A percentile compares a stretch with the other conserved stretches of the same genome.
phyloP scores from a whole-genome alignment of 495 filamentous ascomycete species.

The Daldinia bambusicola region DNA sequence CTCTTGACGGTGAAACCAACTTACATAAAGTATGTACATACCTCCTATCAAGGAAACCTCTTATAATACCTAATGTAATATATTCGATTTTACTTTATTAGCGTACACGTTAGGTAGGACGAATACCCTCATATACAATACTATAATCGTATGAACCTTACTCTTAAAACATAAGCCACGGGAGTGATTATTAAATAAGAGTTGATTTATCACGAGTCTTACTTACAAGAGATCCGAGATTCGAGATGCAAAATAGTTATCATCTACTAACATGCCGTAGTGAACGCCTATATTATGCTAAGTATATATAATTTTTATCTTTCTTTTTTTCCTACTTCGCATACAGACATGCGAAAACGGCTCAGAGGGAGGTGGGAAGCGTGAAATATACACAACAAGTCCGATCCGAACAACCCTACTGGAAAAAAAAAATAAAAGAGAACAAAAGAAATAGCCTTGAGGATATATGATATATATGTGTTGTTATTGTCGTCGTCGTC shows the following conservation, averaged over 20 bases:
- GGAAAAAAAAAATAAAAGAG: conserved; percentile 24
- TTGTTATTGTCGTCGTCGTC: too few species aligned
- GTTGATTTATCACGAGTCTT: too few species aligned
- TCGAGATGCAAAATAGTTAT: background rate
- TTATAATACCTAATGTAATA: too few species aligned
- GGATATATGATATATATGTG: conserved; percentile 18
- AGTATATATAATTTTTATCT: conserved; percentile 8
- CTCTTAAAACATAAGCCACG: too few species aligned
- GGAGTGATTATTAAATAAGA: too few species aligned
- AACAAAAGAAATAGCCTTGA: conserved; percentile 20
- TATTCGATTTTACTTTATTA: too few species aligned
- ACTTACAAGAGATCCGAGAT: too few species aligned
- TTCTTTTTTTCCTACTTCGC: conserved; percentile 28
- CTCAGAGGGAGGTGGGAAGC: conserved; percentile 34
- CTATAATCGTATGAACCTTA: too few species aligned
- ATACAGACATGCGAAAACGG: conserved; percentile 4
- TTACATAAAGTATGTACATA: background rate
- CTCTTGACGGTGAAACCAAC: background rate
- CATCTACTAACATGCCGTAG: background rate
- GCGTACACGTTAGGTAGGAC: too few species aligned
- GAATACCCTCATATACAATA: too few species aligned
- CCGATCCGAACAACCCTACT: conserved; percentile 14
- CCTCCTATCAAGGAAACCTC: background rate
- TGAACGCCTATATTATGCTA: conserved; percentile 1
- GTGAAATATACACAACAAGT: conserved; percentile 25